These are phyloP conservation scores for Talaromyces atroroseus DNA, from an alignment of 2,329 filamentous ascomycete genomes.

Conservation along the genomic window DNA sequence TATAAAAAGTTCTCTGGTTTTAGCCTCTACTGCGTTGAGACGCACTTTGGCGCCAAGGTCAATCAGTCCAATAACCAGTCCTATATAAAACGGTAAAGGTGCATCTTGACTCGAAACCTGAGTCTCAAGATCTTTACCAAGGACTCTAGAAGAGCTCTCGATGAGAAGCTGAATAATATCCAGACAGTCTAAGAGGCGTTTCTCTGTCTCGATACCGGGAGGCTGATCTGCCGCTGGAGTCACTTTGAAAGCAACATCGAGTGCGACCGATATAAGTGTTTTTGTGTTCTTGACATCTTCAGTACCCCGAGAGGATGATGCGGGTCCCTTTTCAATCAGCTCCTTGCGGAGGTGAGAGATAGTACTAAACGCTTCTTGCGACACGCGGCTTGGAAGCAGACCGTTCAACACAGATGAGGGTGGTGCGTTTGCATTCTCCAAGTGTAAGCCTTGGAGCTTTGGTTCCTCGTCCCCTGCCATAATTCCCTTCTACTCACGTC, in stretches of 20 bases:
- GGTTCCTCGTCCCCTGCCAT: constrained; percentile 25
- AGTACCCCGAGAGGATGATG: constrained; percentile 46
- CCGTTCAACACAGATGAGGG: constrained; percentile 77
- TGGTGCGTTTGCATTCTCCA: constrained; percentile 24
- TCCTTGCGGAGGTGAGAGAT: constrained; percentile 70
- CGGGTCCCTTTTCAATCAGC: constrained; percentile 44
- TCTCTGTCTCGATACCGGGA: constrained; percentile 40
- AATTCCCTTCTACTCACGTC: constrained; percentile 3
- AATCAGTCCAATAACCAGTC: constrained; percentile 51
- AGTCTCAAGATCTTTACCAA: constrained; percentile 58
- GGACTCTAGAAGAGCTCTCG: constrained; percentile 62
- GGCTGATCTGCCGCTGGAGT: constrained; percentile 51
- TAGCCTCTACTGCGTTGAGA: constrained; percentile 36
- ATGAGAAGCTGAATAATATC: constrained; percentile 71
- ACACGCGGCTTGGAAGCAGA: constrained; percentile 77
- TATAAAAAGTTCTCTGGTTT: constrained; percentile 32
- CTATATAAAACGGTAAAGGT: constrained; percentile 48
- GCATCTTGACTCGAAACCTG: constrained; percentile 47
- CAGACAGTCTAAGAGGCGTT: constrained; percentile 59
- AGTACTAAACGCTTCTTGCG: constrained; percentile 61
- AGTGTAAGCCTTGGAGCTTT: constrained; percentile 13
- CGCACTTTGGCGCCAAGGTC: constrained; percentile 41
- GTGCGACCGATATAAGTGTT: constrained; percentile 77
- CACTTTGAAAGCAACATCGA: constrained; percentile 62
- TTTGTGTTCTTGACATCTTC: constrained; percentile 72